A percentile compares a stretch with the other conserved stretches of the same genome.
These are phyloP conservation scores for Metarhizium humberi DNA, from an alignment of 2,329 filamentous ascomycete genomes.

Conservation along the genomic window DNA sequence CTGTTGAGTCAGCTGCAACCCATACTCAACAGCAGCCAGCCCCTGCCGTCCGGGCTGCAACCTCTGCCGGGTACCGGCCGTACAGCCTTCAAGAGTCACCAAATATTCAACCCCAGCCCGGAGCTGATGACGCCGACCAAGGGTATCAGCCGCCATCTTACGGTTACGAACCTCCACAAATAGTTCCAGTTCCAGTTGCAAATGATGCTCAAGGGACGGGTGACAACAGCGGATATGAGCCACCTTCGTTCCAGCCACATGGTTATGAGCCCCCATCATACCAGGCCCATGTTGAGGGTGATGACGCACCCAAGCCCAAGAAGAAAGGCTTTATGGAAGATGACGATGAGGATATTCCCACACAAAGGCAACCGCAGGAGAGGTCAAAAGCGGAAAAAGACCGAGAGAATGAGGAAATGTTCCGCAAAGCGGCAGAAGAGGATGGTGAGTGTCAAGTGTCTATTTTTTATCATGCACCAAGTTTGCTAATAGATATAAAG, in stretches of 20 bases:
- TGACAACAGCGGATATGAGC: constrained; percentile 43
- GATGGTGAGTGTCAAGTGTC: constrained; percentile 41
- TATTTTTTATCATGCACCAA: neutral
- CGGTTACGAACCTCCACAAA: constrained; percentile 41
- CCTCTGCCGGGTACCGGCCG: constrained; percentile 17
- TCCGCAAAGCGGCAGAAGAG: constrained; percentile 73
- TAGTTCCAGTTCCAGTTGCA: constrained; percentile 13
- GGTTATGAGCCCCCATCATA: constrained; percentile 49
- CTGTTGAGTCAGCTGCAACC: constrained; percentile 2
- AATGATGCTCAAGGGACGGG: constrained; percentile 15
- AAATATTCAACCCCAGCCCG: constrained; percentile 11
- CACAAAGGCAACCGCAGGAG: constrained; percentile 33
- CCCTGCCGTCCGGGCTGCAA: constrained; percentile 2
- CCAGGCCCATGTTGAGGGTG: constrained; percentile 39
- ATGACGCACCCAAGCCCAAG: constrained; percentile 49
- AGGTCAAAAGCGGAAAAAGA: constrained; percentile 62
- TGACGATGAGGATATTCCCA: constrained; percentile 59
- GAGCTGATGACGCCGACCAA: constrained; percentile 13
- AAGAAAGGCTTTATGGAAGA: constrained; percentile 78
- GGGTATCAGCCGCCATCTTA: constrained; percentile 39
- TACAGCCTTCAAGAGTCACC: constrained; percentile 17
- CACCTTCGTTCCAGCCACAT: constrained; percentile 52
- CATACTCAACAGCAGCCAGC: neutral
- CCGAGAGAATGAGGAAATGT: constrained; percentile 73
- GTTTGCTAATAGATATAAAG: constrained; percentile 24